Evolutionary conservation across 768 basidiomycete genomes (phyloP).

Genomic region (Cystobasidium tubakii): DNA sequence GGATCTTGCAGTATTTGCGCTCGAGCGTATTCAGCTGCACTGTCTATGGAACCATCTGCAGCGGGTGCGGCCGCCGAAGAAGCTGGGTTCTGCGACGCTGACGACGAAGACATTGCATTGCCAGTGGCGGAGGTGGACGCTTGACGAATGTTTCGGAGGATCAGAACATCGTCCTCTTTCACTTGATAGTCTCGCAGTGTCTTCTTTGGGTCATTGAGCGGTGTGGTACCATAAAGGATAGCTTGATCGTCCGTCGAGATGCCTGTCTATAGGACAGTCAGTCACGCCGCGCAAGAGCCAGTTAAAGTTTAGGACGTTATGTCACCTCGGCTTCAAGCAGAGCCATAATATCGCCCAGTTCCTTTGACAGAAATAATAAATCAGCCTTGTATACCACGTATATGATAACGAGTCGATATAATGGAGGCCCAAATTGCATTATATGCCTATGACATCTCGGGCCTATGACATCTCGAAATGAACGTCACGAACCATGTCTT

Average conservation of each 20-base stretch:
- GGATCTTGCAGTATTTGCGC: slow-evolving; percentile 82
- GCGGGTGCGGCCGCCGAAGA: neutral
- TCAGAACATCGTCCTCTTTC: slow-evolving; percentile 60
- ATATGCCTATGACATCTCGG: too few relatives aligned
- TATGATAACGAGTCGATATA: neutral
- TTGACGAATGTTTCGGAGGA: slow-evolving; percentile 58
- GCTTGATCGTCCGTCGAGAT: slow-evolving; percentile 68
- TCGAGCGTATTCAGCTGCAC: slow-evolving; percentile 84
- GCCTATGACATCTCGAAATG: too few relatives aligned
- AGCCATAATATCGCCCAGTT: slow-evolving; percentile 85
- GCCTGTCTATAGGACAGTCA: slow-evolving; percentile 57
- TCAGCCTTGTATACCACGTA: neutral
- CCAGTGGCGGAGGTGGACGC: slow-evolving; percentile 19
- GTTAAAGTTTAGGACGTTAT: slow-evolving; percentile 20
- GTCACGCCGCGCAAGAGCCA: neutral
- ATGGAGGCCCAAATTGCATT: too few relatives aligned
- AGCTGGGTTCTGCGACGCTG: neutral
- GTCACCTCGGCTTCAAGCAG: slow-evolving; percentile 90
- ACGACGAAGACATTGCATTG: neutral
- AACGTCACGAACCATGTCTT: slow-evolving; percentile 20
- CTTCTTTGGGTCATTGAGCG: slow-evolving; percentile 61
- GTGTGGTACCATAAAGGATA: slow-evolving; percentile 63
- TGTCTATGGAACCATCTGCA: slow-evolving; percentile 52
- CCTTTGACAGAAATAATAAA: slow-evolving; percentile 59
- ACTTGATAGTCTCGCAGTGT: slow-evolving; percentile 65